These are phyloP conservation scores for Coniochaeta pulveracea DNA, from an alignment of 2,329 filamentous ascomycete species.

Conservation along the genomic window DNA sequence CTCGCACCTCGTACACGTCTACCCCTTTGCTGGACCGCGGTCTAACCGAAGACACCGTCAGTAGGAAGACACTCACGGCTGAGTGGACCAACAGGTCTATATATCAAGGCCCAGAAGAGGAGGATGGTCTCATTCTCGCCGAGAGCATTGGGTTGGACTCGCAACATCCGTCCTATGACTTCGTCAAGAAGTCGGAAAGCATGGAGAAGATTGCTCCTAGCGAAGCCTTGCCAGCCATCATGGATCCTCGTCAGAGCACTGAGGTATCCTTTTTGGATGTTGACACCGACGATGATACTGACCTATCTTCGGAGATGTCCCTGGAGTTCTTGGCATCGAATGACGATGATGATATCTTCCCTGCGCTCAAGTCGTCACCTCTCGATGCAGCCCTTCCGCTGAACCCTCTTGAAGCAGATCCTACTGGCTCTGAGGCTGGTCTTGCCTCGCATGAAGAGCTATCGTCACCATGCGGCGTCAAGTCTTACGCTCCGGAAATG, in stretches of 20 bases:
- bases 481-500: no score
- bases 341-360: slow-evolving; percentile 12
- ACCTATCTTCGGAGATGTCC: slow-evolving; percentile 54
- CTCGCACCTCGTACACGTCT: slow-evolving; percentile 65
- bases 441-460: slow-evolving; percentile 10
- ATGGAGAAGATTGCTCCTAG: slow-evolving; percentile 30
- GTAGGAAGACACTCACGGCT: slow-evolving; percentile 22
- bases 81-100: slow-evolving; percentile 47
- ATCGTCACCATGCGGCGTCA: slow-evolving; percentile 17
- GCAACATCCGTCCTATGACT: slow-evolving; percentile 37
- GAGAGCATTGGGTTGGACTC: slow-evolving; percentile 13
- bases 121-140: slow-evolving; percentile 13
- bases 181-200: slow-evolving; percentile 41
- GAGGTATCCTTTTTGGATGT: slow-evolving; percentile 35
- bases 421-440: no score
- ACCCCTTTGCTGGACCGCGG: slow-evolving; percentile 66
- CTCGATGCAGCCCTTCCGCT: slow-evolving; percentile 23
- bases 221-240: slow-evolving; percentile 17
- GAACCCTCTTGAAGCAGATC: slow-evolving; percentile 20
- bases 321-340: slow-evolving; percentile 30
- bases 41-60: slow-evolving; percentile 36
- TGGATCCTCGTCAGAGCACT: slow-evolving; percentile 13
- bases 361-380: slow-evolving; percentile 17
- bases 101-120: slow-evolving; percentile 35
- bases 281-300: slow-evolving; percentile 37